Evolutionary conservation across 768 basidiomycete species (phyloP).

Genomic region (Podaxis sp.): DNA sequence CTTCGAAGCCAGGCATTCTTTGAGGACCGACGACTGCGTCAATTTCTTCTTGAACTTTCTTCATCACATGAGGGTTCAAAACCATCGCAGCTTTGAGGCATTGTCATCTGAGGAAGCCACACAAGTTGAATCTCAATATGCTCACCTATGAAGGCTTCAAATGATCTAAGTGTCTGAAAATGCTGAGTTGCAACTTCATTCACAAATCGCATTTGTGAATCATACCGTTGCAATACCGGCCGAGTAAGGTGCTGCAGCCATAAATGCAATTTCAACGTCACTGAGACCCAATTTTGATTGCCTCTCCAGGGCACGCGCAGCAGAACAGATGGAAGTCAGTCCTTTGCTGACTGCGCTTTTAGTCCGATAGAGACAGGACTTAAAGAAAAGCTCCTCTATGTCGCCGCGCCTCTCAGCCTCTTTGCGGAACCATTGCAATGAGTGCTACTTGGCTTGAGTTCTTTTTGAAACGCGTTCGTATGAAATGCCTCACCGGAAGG

Average conservation of each 20-base stretch:
- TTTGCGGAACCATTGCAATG: slow-evolving; percentile 28
- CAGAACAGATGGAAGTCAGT: slow-evolving; percentile 27
- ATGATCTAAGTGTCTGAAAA: slow-evolving; percentile 16
- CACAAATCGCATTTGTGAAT: neutral
- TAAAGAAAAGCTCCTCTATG: slow-evolving; percentile 22
- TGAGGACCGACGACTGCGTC: slow-evolving; percentile 28
- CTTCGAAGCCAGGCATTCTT: slow-evolving; percentile 31
- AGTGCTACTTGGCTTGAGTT: slow-evolving; percentile 16
- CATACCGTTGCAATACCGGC: slow-evolving; percentile 28
- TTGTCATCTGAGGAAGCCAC: neutral
- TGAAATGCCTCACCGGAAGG: slow-evolving; percentile 11
- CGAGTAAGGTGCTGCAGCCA: slow-evolving; percentile 25
- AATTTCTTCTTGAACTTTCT: slow-evolving; percentile 33
- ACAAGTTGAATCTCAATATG: neutral
- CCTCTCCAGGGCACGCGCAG: slow-evolving; percentile 36
- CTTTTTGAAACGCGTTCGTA: neutral
- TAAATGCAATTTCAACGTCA: slow-evolving; percentile 40
- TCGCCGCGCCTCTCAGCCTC: slow-evolving; percentile 22
- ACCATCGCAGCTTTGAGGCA: slow-evolving; percentile 30
- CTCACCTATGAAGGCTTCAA: slow-evolving; percentile 18
- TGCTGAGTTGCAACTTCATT: neutral
- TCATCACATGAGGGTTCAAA: slow-evolving; percentile 27
- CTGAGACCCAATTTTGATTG: slow-evolving; percentile 37
- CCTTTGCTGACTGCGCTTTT: slow-evolving; percentile 18
- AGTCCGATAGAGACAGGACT: slow-evolving; percentile 21